Conservation (phyloP, 1,139 yeast genomes). For the Pichia sp. region DNA sequence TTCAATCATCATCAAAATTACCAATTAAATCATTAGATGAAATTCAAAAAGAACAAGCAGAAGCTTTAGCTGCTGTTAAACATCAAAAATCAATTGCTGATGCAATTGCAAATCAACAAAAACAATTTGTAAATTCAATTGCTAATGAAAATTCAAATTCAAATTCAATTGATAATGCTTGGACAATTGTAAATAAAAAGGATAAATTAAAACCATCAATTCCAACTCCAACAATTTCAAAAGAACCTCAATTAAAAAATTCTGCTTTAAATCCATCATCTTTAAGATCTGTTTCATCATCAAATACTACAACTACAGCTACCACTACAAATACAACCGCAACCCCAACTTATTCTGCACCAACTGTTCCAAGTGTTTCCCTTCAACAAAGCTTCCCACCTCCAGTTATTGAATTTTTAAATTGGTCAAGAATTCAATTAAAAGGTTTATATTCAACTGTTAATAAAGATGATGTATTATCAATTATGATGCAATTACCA, state of each 20-base stretch:
- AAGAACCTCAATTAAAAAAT: slow-evolving; percentile 16
- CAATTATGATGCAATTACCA: slow-evolving; percentile 77
- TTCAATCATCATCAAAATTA: no score
- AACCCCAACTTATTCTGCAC: slow-evolving; percentile 3
- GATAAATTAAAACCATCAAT: slow-evolving; percentile 26
- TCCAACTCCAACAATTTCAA: slow-evolving; percentile 1
- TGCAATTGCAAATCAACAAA: slow-evolving; percentile 24
- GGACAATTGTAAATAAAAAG: slow-evolving; percentile 43
- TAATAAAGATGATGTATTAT: slow-evolving; percentile 66
- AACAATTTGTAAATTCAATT: no score
- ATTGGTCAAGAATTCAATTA: slow-evolving; percentile 81
- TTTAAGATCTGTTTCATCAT: slow-evolving; percentile 27
- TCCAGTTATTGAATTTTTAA: slow-evolving; percentile 58
- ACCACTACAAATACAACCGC: no score
- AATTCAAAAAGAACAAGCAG: slow-evolving; percentile 25
- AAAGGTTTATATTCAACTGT: slow-evolving; percentile 69
- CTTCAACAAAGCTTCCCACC: slow-evolving; percentile 21
- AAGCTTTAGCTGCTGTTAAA: slow-evolving; percentile 14
- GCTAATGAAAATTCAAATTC: no score
- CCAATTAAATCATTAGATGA: slow-evolving; percentile 26
- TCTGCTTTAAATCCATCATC: slow-evolving; percentile 19
- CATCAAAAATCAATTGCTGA: slow-evolving; percentile 15
- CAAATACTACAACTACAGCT: slow-evolving; percentile 11
- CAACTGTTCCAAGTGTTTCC: slow-evolving; percentile 8
- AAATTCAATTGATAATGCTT: no score